Evolutionary conservation across 139 green algal species (phyloP).

Genomic region (Chlorella sp.): DNA sequence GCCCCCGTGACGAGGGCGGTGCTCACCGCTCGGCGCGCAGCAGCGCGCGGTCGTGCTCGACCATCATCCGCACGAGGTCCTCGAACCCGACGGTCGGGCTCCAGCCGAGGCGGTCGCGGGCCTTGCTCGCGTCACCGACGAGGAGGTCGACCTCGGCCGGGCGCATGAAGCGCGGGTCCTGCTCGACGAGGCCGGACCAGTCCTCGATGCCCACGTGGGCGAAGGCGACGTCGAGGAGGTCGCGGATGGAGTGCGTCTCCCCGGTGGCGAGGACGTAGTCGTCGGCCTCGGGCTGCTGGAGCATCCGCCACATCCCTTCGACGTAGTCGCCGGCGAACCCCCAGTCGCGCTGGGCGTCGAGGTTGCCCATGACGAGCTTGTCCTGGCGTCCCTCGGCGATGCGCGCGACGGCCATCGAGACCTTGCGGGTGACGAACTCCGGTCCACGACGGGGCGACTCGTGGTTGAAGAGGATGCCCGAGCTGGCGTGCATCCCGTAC

Average conservation of each 20-base stretch:
- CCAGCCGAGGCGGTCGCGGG: conserved; percentile 14
- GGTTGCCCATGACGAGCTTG: conserved; percentile 65
- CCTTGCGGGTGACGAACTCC: conserved; percentile 80
- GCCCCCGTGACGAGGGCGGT: too few relatives aligned
- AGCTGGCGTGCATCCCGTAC: conserved; percentile 70
- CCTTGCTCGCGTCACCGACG: conserved; percentile 57
- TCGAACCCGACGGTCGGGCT: too few relatives aligned
- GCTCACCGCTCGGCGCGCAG: too few relatives aligned
- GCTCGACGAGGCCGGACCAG: too few relatives aligned
- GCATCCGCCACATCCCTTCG: conserved; percentile 70
- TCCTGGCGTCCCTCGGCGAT: conserved; percentile 46
- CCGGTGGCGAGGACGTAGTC: conserved; percentile 74
- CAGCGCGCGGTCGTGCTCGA: too few relatives aligned
- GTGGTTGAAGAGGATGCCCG: conserved; percentile 85
- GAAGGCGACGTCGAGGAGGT: too few relatives aligned
- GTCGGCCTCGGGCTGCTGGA: conserved; percentile 61
- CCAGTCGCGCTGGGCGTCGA: conserved; percentile 77
- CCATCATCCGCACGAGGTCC: too few relatives aligned
- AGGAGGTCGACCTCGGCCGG: conserved; percentile 72
- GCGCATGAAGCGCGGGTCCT: too few relatives aligned
- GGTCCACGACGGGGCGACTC: conserved; percentile 67
- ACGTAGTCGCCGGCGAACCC: conserved; percentile 77
- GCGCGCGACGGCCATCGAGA: conserved; percentile 48
- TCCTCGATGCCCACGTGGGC: too few relatives aligned
- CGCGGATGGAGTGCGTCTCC: too few relatives aligned